These are phyloP conservation scores for Diaporthe capsici DNA, from an alignment of 2,329 filamentous ascomycete species.

Conservation along the genomic window DNA sequence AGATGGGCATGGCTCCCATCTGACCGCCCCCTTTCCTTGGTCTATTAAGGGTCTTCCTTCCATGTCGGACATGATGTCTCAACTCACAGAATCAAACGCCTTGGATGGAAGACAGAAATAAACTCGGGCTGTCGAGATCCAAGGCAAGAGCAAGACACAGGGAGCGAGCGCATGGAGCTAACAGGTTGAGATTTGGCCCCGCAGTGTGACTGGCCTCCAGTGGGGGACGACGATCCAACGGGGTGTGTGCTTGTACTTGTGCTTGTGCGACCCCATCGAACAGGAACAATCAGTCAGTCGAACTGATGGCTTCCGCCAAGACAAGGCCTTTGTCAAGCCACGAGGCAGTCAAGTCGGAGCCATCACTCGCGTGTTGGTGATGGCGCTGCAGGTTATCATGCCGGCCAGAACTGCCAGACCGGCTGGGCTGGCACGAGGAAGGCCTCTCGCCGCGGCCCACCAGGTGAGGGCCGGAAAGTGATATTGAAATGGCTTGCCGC, in stretches of 20 bases:
- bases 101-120: background rate
- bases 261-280: background rate
- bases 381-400: background rate
- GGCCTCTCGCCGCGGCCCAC: background rate
- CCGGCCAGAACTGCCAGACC: background rate
- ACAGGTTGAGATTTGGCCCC: conserved; percentile 6
- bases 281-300: background rate
- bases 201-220: background rate
- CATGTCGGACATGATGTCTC: background rate
- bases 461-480: conserved; percentile 1
- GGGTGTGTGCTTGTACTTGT: background rate
- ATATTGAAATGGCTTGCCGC: conserved; percentile 31
- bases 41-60: background rate
- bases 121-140: background rate
- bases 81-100: background rate
- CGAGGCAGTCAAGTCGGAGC: background rate
- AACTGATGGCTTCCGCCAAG: background rate
- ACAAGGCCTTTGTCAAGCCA: background rate
- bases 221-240: background rate
- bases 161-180: background rate
- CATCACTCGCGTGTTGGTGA: background rate
- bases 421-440: no score
- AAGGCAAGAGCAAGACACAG: background rate
- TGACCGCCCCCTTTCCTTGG: background rate
- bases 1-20: background rate